phyloP scores from a whole-genome alignment of 352 stramenopile species.

The Elongisporangium undulatum region DNA sequence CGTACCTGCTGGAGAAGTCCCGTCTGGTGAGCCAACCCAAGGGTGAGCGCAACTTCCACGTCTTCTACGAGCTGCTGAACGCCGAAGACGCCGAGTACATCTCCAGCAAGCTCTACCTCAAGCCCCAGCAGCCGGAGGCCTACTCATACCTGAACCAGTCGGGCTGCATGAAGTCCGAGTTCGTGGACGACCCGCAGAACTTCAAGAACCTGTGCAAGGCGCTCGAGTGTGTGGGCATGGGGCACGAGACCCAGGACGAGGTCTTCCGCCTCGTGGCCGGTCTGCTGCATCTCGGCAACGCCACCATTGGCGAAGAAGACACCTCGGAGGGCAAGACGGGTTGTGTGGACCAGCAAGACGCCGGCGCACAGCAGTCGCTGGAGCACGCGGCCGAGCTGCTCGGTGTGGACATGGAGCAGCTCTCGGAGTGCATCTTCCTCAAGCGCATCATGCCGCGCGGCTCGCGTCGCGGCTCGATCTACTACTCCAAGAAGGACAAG shows the following conservation, averaged over 20 bases:
- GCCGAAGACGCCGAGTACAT: constrained; percentile 48
- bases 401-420: constrained; percentile 49
- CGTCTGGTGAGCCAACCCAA: constrained; percentile 69
- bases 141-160: constrained; percentile 78
- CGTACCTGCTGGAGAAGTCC: constrained; percentile 81
- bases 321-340: constrained; percentile 73
- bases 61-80: constrained; percentile 82
- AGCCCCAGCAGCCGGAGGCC: constrained; percentile 45
- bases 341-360: constrained; percentile 45
- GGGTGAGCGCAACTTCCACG: constrained; percentile 83
- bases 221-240: constrained; percentile 72
- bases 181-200: constrained; percentile 67
- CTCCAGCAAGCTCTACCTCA: constrained; percentile 38
- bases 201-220: constrained; percentile 60
- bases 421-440: constrained; percentile 70
- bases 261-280: constrained; percentile 75
- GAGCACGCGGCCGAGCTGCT: constrained; percentile 55
- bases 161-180: constrained; percentile 63
- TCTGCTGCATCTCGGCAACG: constrained; percentile 78
- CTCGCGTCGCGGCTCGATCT: constrained; percentile 72
- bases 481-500: constrained; percentile 68
- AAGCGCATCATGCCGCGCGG: constrained; percentile 80
- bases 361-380: constrained; percentile 42
- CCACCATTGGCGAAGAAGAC: constrained; percentile 63
- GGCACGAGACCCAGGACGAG: constrained; percentile 46